Base-by-base conservation (phyloP, 306 rosid species). In the Prunus salicina region DNA sequence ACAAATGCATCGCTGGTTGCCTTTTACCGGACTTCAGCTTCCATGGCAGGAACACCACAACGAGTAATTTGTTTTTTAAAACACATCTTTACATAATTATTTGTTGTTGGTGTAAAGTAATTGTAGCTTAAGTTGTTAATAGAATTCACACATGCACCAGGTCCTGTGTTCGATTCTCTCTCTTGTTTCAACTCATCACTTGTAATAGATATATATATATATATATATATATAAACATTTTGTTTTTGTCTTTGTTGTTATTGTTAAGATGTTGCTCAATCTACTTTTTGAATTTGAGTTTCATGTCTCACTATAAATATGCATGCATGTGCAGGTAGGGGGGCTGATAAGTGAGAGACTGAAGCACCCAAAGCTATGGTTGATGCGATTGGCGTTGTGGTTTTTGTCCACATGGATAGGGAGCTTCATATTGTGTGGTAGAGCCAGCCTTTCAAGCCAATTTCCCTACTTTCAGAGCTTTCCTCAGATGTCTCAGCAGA, bases 321-420 rank as follows among this genome's bases (percentile, higher is more conserved):
- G 50, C n/a, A 63, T 76, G 76, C 50, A 70, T 69, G 68, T 76
- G 87, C 49, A 92, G 97, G 9, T 92, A 0, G 92, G 87, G 2
- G 84, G 84, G 4, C 0, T 86, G 76, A 76, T 90, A 57, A 71
- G 88, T 38, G 84, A 75, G 74, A 78, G 79, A 52, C 22, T 92
- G 83, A 63, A 67, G 12, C 97, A 92, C 41, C 97, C 97, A 16
- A 76, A 52, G 74, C 80, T 79, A 30, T 32, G 85, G 86, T 12
- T 86, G 69, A 14, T 86, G n/a, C 63, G 85, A 67, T 2, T 87
- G 38, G 65, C 58, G 43, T 22, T 92, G 18, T 80, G 93, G 88
- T 0, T 82, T 3, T 15, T 90, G 28, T 92, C 97, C 0, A 92
- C 93, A 4, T 88, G 89, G 92, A 41, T 76, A 60, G 97, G 97